A percentile compares a stretch with the other conserved stretches of the same genome.
phyloP scores from a whole-genome alignment of 31 red algal species.

The Asparagopsis taxiformis region DNA sequence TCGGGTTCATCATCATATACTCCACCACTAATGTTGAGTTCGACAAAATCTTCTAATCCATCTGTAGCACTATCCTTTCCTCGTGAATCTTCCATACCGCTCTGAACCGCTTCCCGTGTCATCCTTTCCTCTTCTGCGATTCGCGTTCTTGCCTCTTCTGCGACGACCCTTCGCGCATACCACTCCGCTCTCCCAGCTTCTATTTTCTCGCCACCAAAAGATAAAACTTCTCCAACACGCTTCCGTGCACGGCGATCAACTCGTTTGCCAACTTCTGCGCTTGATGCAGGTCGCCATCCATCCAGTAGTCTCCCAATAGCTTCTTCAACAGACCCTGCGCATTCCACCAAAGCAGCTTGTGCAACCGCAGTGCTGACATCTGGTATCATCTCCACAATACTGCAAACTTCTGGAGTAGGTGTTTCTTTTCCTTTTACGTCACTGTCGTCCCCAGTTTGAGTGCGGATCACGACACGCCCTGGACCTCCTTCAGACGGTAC shows the following conservation, averaged over 20 bases:
- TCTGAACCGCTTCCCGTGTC: not conserved
- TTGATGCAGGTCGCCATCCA: slow-evolving; percentile 16
- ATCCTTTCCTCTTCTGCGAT: slow-evolving; percentile 13
- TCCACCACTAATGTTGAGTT: not conserved
- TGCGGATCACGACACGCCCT: too few species aligned
- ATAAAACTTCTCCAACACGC: too few species aligned
- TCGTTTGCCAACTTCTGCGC: not conserved
- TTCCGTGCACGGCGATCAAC: too few species aligned
- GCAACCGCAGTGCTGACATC: not conserved
- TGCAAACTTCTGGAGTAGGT: too few species aligned
- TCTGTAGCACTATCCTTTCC: slow-evolving; percentile 6
- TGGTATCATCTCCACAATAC: slow-evolving; percentile 6
- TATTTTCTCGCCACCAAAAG: not conserved
- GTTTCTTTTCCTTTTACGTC: too few species aligned
- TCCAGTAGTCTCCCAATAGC: slow-evolving; percentile 14
- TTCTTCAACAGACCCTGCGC: slow-evolving; percentile 10
- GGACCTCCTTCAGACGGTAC: too few species aligned
- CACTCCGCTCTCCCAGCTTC: slow-evolving; percentile 1
- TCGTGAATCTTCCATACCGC: not conserved
- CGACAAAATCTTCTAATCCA: not conserved
- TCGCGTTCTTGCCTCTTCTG: slow-evolving; percentile 11
- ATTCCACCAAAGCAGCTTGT: slow-evolving; percentile 17
- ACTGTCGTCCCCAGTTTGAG: too few species aligned
- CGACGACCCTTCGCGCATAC: not conserved
- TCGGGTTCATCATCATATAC: slow-evolving; percentile 5